Conservation (phyloP, 345 rosid species). For the Bruguiera gymnorhiza region DNA sequence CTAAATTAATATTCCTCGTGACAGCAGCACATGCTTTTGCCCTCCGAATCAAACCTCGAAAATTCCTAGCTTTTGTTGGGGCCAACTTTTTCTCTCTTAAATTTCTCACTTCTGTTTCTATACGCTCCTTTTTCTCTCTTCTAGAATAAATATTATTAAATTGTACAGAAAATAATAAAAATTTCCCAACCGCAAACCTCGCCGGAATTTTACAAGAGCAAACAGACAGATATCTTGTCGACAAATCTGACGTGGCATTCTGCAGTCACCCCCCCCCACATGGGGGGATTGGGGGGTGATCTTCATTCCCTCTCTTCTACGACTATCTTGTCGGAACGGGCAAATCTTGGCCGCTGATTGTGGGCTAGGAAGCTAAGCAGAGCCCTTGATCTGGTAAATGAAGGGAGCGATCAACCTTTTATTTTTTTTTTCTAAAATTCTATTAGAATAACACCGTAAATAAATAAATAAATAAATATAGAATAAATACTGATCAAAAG, state of each 20-base stretch:
- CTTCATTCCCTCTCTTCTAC: constrained; percentile 10
- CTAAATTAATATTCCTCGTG: constrained; percentile 9
- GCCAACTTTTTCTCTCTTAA: constrained; percentile 1
- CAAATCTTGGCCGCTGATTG: constrained; percentile 14
- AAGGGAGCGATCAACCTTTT: no score
- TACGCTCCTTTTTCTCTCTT: background rate
- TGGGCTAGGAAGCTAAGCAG: background rate
- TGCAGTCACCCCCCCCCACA: background rate
- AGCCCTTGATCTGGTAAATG: constrained; percentile 16
- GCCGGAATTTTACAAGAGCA: constrained; percentile 25
- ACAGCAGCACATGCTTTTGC: constrained; percentile 49
- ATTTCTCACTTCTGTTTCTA: background rate
- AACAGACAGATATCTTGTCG: background rate
- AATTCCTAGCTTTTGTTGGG: constrained; percentile 18
- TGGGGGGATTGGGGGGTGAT: no score
- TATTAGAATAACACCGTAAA: no score
- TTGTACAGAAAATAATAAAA: background rate
- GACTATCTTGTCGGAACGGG: background rate
- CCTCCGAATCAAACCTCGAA: constrained; percentile 33
- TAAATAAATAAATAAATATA: no score
- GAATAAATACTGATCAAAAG: no score
- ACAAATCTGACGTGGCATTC: constrained; percentile 25
- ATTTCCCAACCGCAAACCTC: constrained; percentile 33
- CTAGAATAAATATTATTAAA: no score
- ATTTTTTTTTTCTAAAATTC: background rate